Evolutionary conservation across 768 basidiomycete species (phyloP), one percentile per base, ranked within the genome.

Genomic region (Collybiopsis confluens): DNA sequence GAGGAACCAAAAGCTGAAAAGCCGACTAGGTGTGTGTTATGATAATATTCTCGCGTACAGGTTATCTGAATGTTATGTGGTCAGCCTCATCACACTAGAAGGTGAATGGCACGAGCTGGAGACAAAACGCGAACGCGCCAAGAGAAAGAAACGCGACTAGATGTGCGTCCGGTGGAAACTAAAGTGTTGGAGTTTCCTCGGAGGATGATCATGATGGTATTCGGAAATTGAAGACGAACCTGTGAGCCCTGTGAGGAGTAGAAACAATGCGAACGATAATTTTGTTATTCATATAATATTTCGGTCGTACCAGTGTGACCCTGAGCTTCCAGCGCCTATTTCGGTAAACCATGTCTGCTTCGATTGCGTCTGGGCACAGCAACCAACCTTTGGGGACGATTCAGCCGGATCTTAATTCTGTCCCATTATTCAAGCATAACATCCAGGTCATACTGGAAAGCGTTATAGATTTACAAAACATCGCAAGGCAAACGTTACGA

Each of bases 91-190:
- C 11, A 79, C 79, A 11, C 70, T 97, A 38, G 84, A 92, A 65
- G 96, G 97, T 42, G 97, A 98, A 67, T 98, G 95, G 91, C 97
- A 99, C 69, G 97, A 99, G 68, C 77, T 95, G 58, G 95, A 98
- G 68, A 90, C 92, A 11, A 99, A 98, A 69, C 79, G 86, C 54
- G 93, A 98, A 72, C 80, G 92, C 37, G 86, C 88, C 54, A 90
- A 84, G 72, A 88, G 88, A 69, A 77, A 83, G 66, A 80, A 80
- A 72, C 87, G 80, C 76, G 58, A 59, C 43, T 52, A 53, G 36
- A n/a, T n/a, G n/a, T n/a, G n/a, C n/a, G n/a, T n/a, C n/a, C n/a
- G n/a, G n/a, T n/a, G n/a, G n/a, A n/a, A n/a, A n/a, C n/a, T n/a
- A n/a, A n/a, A n/a, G n/a, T n/a, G n/a, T n/a, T n/a, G n/a, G n/a